Evolutionary conservation across 1,284 basidiomycete genomes (phyloP), one percentile per base, ranked within the genome.

Genomic region (Ustilago loliicola): DNA sequence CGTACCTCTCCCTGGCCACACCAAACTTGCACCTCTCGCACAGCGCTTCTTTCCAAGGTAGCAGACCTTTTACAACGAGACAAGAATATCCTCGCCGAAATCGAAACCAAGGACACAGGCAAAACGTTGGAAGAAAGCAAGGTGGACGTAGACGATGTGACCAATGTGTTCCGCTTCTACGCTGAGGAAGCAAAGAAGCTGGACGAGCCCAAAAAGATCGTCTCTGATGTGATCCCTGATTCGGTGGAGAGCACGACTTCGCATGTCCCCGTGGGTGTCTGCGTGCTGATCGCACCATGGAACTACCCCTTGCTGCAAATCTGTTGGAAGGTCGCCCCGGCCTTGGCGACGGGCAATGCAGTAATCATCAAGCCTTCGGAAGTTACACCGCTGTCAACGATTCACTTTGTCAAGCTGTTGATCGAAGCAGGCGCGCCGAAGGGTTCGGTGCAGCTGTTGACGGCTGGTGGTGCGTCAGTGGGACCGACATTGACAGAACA

Each of bases 311-410:
- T 86, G 47, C 71, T 86, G 32, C 85, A 86, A 52, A 79, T 86
- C 50, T 86, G 84, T 74, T 86, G 85, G 85, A 80, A 86, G 68
- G 77, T 86, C 13, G 85, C 84, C 2, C 85, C 85, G 1, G 85
- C 85, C 21, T 76, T 86, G 15, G 85, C 79, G 0, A 80, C 85
- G 6, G 85, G 85, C 38, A 86, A 86, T 51, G 77, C 72, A 13
- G 78, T 82, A 29, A 85, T 86, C 61, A 80, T 86, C 74, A 86
- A 86, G 71, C 85, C 85, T 4, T 84, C 83, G n/a, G 85, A 86
- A 56, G 84, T 86, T 47, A 86, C 85, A 1, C 85, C 85, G 0
- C 80, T 86, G 7, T 85, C 85, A 19, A 83, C 83, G 30, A 59
- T 86, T 32, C 79, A 86, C 66, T 77, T 86, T 40, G 79, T 80